Conservation (phyloP, 176 grass and related monocot species). For the Aegilops umbellulata region DNA sequence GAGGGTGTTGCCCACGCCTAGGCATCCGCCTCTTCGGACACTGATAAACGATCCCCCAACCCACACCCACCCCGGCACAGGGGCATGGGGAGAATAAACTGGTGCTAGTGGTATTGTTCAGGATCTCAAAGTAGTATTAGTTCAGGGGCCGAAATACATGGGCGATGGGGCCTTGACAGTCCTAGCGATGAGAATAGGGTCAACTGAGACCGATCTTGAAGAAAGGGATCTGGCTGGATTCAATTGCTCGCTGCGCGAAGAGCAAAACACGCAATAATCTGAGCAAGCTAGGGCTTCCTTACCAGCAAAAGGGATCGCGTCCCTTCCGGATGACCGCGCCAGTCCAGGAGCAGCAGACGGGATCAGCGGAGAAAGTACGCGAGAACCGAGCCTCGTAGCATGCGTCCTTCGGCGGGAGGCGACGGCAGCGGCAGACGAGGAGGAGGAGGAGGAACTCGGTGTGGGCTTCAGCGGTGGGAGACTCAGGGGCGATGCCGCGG, state of each 20-base stretch:
- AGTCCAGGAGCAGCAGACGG: neutral
- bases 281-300: constrained; percentile 16
- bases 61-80: neutral
- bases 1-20: neutral
- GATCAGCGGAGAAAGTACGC: neutral
- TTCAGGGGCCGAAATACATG: neutral
- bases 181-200: neutral
- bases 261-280: neutral
- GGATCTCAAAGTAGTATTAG: neutral
- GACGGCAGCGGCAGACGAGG: neutral
- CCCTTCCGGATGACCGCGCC: neutral
- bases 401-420: neutral
- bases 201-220: constrained; percentile 7
- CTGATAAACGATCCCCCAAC: neutral
- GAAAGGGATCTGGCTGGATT: neutral
- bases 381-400: neutral
- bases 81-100: neutral
- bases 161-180: neutral
- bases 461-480: neutral
- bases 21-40: neutral
- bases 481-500: neutral
- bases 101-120: neutral
- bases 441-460: neutral
- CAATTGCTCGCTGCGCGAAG: neutral
- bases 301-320: constrained; percentile 9